A percentile compares a stretch with the other conserved stretches of the same genome.
phyloP scores from a whole-genome alignment of 192 early-diverging fungal species.

The Entomortierella beljakovae region DNA sequence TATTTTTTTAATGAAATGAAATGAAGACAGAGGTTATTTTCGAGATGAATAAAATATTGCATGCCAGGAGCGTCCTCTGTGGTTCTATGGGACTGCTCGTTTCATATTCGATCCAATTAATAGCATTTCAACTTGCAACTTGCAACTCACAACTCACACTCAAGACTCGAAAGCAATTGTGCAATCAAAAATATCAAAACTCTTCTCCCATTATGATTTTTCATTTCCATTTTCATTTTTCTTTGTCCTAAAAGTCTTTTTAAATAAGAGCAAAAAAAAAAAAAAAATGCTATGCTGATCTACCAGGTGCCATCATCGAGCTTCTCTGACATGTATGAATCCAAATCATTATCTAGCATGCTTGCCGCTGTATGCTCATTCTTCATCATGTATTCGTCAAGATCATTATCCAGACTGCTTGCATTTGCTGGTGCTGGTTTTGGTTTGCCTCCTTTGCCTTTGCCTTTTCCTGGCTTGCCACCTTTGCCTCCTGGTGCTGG shows the following conservation, averaged over 20 bases:
- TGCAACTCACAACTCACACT: too few species aligned
- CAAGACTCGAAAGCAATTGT: too few species aligned
- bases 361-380: constrained; percentile 38
- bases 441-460: constrained; percentile 5
- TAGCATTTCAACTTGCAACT: too few species aligned
- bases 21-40: too few species aligned
- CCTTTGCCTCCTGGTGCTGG: neutral
- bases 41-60: too few species aligned
- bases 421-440: constrained; percentile 17
- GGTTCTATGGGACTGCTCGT: too few species aligned
- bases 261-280: neutral
- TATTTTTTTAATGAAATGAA: neutral
- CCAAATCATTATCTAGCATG: constrained; percentile 52
- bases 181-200: too few species aligned
- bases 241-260: too few species aligned
- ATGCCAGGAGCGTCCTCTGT: too few species aligned
- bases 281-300: neutral
- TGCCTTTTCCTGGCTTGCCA: neutral
- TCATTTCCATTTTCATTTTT: too few species aligned
- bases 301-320: constrained; percentile 21
- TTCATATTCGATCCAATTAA: too few species aligned
- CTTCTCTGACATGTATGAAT: constrained; percentile 54
- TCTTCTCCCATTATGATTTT: too few species aligned
- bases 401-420: constrained; percentile 38
- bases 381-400: constrained; percentile 53